phyloP scores from a whole-genome alignment of 768 basidiomycete species.

The Naganishia vishniacii region DNA sequence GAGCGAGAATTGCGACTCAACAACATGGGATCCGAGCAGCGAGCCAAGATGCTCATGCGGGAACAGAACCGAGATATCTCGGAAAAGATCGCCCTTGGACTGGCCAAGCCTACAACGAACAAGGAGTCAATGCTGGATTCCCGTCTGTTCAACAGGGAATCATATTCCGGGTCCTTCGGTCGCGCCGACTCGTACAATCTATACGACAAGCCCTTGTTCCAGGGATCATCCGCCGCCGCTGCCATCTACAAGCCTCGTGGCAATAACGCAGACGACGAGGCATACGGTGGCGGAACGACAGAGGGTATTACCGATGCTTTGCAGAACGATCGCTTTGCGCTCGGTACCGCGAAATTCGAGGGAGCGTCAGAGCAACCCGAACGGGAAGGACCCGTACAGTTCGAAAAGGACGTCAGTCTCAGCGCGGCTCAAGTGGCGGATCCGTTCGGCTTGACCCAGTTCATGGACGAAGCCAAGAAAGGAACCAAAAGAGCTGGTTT shows the following conservation, averaged over 20 bases:
- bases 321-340: conserved; percentile 85
- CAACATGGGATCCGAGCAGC: conserved; percentile 96
- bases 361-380: conserved; percentile 64
- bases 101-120: conserved; percentile 90
- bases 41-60: conserved; percentile 85
- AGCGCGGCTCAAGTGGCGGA: conserved; percentile 55
- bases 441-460: conserved; percentile 93
- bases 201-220: conserved; percentile 92
- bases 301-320: conserved; percentile 87
- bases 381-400: conserved; percentile 90
- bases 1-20: conserved; percentile 98
- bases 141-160: conserved; percentile 94
- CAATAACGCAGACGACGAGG: conserved; percentile 82
- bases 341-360: conserved; percentile 88
- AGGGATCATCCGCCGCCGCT: conserved; percentile 91
- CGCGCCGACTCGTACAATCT: conserved; percentile 90
- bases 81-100: conserved; percentile 94
- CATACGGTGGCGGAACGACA: conserved; percentile 89
- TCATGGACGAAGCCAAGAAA: conserved; percentile 92
- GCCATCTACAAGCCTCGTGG: conserved; percentile 98
- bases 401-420: conserved; percentile 73
- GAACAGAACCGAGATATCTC: conserved; percentile 99
- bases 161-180: conserved; percentile 70
- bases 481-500: conserved; percentile 69
- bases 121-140: conserved; percentile 98